Evolutionary conservation across 1,284 basidiomycete genomes (phyloP), one percentile per base, ranked within the genome.

Genomic region (Phenoliferia sp.): DNA sequence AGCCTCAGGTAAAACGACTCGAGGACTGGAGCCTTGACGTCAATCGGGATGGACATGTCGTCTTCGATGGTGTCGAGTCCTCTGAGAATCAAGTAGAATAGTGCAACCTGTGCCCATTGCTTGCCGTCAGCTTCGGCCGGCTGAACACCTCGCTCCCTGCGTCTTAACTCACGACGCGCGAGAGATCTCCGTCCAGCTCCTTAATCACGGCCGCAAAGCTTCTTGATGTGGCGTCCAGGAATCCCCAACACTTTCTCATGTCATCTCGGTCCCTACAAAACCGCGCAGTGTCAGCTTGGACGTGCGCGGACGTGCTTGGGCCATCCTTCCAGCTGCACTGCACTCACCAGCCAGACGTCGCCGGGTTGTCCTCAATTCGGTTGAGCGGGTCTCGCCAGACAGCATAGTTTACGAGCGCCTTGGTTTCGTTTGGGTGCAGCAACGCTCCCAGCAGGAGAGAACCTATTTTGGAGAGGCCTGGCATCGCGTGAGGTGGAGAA

Each of bases 31-130:
- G 95, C 89, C 79, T 99, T 99, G 74, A 88, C 80, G 16, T 87
- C 82, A 79, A 94, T 89, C 1, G 90, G 84, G 66, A 99, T 86
- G 3, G 94, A 92, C 94, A 98, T 99, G 82, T 99, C 95, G 79
- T 99, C 95, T 80, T 99, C 95, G 69, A 99, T 86, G 16, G 96
- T 99, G 80, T 99, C 96, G 35, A 99, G 82, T 1, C 87, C 95
- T 32, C 95, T 87, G 7, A 99, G 85, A 5, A 95, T 90, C 62
- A 99, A 86, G 80, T 99, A 99, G 81, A 97, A 99, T 69, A 99
- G 80, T 79, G 91, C 94, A 72, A 97, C 87, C 92, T 94, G 74
- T n/a, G 36, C n/a, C 31, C 26, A 5, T 15, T 36, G 33, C 15
- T 34, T 22, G 22, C 28, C 3, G 12, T 36, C 26, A 34, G 32